Evolutionary conservation across 352 stramenopile genomes (phyloP), one percentile per base, ranked within the genome.

Genomic region (Pythium sukuiense): DNA sequence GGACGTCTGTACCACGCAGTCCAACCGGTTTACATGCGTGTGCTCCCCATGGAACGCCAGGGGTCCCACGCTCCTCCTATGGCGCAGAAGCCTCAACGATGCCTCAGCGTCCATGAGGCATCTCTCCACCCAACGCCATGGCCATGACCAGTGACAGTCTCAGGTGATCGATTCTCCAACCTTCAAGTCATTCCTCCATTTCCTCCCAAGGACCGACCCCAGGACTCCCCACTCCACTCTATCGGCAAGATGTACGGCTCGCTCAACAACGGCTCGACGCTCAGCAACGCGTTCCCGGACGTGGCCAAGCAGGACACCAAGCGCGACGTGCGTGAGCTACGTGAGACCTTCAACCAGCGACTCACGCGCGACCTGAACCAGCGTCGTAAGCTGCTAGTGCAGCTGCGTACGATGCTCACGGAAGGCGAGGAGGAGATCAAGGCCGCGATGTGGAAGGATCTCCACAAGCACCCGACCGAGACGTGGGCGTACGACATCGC

Each of bases 341-440:
- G 82, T 32, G 62, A 68, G 52, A 74, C 68, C 55, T 94, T 88
- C 65, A 57, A 71, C 4, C 70, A 69, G 2, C 81, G 82, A 32
- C 72, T 71, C 29, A 88, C 82, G 6, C 78, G 74, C 49, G 65
- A 83, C 33, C 12, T 89, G 18, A 46, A 64, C 20, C 71, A 64
- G 39, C 80, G 86, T 18, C 76, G 74, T 48, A 30, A 60, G 33
- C 67, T 89, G 58, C 77, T 95, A 11, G 65, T 59, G 26, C 71
- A 81, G 59, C 65, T 95, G 16, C 71, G 82, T 32, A 57, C 33
- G 24, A 50, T 94, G 16, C 59, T 94, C 49, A 67, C 56, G 18
- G 79, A 95, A 50, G 82, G 95, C 80, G 27, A 93, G 92, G 55
- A 87, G 14, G 85, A 92, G 69, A 70, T 72, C 35, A 92, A 92